Percentiles rank a stretch among this genome's conserved stretches.
Conservation (phyloP, 2,329 filamentous ascomycete species). For the Lachnellula subtilissima region DNA sequence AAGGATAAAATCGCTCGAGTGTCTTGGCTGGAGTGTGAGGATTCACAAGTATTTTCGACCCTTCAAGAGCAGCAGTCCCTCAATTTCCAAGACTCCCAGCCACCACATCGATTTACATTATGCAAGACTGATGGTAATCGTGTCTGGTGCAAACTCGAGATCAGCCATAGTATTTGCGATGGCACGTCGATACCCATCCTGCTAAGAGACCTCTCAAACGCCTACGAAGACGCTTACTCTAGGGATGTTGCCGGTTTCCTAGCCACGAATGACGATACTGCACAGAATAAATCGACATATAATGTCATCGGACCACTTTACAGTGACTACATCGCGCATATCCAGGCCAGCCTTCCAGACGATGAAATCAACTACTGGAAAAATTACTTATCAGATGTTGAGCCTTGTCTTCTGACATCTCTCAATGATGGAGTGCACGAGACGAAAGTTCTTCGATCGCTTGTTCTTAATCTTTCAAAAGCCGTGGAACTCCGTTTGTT, state of each 20-base stretch:
- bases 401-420: conserved; percentile 35
- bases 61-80: conserved; percentile 1
- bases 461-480: conserved; percentile 20
- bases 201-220: conserved; percentile 1
- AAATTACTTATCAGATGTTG: conserved; percentile 22
- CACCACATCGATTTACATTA: conserved; percentile 43
- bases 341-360: conserved; percentile 22
- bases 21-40: conserved; percentile 32
- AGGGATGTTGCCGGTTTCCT: not conserved
- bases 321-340: conserved; percentile 33
- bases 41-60: conserved; percentile 25
- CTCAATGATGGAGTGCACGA: conserved; percentile 16
- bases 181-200: conserved; percentile 44
- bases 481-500: conserved; percentile 1
- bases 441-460: conserved; percentile 9
- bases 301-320: conserved; percentile 2
- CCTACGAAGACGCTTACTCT: not conserved
- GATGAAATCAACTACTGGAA: conserved; percentile 26
- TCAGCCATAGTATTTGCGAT: conserved; percentile 49
- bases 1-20: conserved; percentile 12
- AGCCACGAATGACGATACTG: not conserved
- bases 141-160: conserved; percentile 43
- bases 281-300: not conserved
- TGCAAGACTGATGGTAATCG: conserved; percentile 36
- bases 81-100: conserved; percentile 18